Base-by-base conservation (phyloP, 805 yeast genomes). In the Nakazawaea sp. region DNA sequence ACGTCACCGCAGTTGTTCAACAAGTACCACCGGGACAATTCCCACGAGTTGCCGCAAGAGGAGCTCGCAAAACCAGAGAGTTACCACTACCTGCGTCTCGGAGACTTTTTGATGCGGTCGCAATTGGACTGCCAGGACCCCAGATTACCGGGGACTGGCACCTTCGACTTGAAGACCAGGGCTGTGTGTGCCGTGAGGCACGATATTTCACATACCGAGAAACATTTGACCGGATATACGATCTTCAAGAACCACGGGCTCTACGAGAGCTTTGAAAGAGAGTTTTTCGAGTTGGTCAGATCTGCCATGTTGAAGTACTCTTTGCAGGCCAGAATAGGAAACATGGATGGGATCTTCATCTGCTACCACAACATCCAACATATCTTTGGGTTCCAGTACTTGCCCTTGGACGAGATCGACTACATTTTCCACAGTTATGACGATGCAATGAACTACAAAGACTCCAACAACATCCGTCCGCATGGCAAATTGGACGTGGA, bases 261-360 rank as follows among this genome's bases (percentile, higher is more conserved):
- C 27, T 77, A 59, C 51, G 96, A 87, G 55, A 82, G 94, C n/a
- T 84, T 77, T 54, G 87, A 83, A 48, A 65, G 89, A 15, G 98
- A 90, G 51, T 68, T 72, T 53, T 68, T 63, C 43, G 97, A 90
- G 50, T 68, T 90, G 48, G 72, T 80, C 13, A 62, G 84, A 41
- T 73, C 90, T 2, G 81, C 92, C 0, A 59, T 90, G 59, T 62
- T 90, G 47, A 90, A 90, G 59, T 90, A 90, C 52, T 72, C 84
- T 2, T 66, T 90, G 46, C 97, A 92, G 57, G 97, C 96, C 0
- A 68, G 97, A 44, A 83, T 90, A 29, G 98, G 97, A 3, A 78
- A 83, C 49, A 90, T 92, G 97, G 97, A 89, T 58, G 98, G 98
- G 5, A 86, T 92, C 2, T 87, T 85, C 47, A 68, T 90, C 12